phyloP scores from a whole-genome alignment of 2,329 filamentous ascomycete species.

The Nemania bipapillata region DNA sequence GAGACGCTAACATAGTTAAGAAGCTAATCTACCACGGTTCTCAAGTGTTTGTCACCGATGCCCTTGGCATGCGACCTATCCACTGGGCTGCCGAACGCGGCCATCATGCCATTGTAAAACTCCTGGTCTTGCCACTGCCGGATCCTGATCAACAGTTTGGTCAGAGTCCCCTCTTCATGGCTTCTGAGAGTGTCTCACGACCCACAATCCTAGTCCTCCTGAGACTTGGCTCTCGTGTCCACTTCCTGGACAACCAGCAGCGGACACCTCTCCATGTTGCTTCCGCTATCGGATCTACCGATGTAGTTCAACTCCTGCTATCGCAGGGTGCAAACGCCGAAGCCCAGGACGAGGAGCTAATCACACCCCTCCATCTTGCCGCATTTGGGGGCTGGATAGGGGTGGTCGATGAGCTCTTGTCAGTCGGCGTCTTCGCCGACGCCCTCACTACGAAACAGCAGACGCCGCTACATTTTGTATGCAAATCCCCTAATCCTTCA shows the following conservation, averaged over 20 bases:
- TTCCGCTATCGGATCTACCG: background rate
- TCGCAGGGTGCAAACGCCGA: background rate
- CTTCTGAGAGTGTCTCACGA: background rate
- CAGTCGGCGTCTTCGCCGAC: background rate
- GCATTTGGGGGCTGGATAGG: background rate
- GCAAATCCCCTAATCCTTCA: background rate
- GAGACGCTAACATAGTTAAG: background rate
- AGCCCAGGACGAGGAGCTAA: background rate
- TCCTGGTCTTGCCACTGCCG: background rate
- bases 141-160: background rate
- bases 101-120: background rate
- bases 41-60: background rate
- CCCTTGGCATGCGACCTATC: background rate
- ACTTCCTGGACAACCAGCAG: background rate
- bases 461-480: background rate
- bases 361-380: background rate
- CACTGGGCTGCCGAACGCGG: slow-evolving; percentile 3
- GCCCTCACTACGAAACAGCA: background rate
- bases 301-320: background rate
- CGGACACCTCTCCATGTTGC: background rate
- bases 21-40: background rate
- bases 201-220: background rate
- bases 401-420: background rate
- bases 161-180: background rate
- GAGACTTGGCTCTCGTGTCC: background rate